Evolutionary conservation across 1,284 basidiomycete species (phyloP), one percentile per base, ranked within the genome.

Genomic region (Cutaneotrichosporon cavernicola): DNA sequence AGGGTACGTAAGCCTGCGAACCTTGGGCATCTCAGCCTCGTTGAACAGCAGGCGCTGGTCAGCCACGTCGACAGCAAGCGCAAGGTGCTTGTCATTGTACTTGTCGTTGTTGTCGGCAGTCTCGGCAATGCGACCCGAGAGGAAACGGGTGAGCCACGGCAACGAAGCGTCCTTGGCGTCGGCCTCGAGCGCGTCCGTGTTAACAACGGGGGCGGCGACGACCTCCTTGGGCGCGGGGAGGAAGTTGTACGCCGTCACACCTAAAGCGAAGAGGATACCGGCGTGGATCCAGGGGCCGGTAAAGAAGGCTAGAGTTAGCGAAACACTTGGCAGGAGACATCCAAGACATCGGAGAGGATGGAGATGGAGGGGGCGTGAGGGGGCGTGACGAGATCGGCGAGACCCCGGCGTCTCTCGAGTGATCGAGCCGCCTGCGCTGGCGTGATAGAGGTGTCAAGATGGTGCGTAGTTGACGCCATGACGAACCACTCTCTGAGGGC

Each of bases 11-110:
- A 82, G 63, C 65, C 81, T 66, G 64, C 68, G 69, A 21, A 81
- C 71, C 61, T 65, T 74, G 21, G 81, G 80, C 67, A 73, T 72
- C 73, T 82, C 80, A 1, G 81, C 82, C 67, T 81, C 81, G 69
- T 82, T 80, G 71, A 82, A 76, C 62, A 83, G 68, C 64, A 82
- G 69, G 67, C 76, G 76, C 60, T 78, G 77, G 64, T 81, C 80
- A 13, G 82, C 81, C 2, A 67, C 70, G 65, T 77, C 72, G 57
- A 74, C 71, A 9, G 75, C 72, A 58, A 81, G 69, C 65, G 78
- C 77, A 52, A 83, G 73, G 71, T 83, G 81, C 69, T 76, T 78
- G 51, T 79, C 78, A 69, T 80, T 80, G 68, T 73, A 67, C 67
- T 75, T 68, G 32, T 64, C 69, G 74, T 74, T 76, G 5, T 65